Evolutionary conservation across 75 land plant genomes (phyloP), one percentile per base, ranked within the genome.

Genomic region (Chamaecyparis obtusa): DNA sequence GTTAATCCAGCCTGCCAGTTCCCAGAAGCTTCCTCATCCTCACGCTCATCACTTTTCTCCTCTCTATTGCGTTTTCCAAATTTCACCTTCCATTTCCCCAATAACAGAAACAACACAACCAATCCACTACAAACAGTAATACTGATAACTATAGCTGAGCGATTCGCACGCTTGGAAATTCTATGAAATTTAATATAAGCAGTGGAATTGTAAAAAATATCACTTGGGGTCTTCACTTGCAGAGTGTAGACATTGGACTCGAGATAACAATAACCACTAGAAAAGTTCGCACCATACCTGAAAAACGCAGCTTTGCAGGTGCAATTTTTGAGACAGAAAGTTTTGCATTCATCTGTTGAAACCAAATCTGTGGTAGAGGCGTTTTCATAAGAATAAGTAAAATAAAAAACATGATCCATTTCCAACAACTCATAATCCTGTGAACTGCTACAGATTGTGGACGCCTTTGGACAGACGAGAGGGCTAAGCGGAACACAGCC

Each of bases 271-370:
- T 74, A 9, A 0, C 92, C 92, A 41, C 27, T 32, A 2, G 88
- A 60, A 64, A 9, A 0, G 78, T 89, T 88, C 0, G 0, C 32
- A 44, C 13, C 86, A 82, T 83, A 88, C 5, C 37, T 55, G 80
- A 89, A 89, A 32, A 89, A 51, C 9, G 89, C 91, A 17, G 89
- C 91, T 88, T 87, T 85, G 71, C 93, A 92, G 13, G 91, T 87
- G 36, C 93, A 92, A 60, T 90, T 88, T 48, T 84, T 77, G 54
- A 87, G 64, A 33, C 93, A 92, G 7, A 85, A 85, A 32, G 74
- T 33, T 67, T 88, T 89, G 81, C 93, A 92, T 8, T n/a, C 84
- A 55, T 90, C 85, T 46, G 74, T 36, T 79, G 84, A 87, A 36
- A 35, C 67, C 5, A 56, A 32, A 14, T 35, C 57, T 15, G 32